Conservation (phyloP, 345 rosid species). For the Hevea brasiliensis region DNA sequence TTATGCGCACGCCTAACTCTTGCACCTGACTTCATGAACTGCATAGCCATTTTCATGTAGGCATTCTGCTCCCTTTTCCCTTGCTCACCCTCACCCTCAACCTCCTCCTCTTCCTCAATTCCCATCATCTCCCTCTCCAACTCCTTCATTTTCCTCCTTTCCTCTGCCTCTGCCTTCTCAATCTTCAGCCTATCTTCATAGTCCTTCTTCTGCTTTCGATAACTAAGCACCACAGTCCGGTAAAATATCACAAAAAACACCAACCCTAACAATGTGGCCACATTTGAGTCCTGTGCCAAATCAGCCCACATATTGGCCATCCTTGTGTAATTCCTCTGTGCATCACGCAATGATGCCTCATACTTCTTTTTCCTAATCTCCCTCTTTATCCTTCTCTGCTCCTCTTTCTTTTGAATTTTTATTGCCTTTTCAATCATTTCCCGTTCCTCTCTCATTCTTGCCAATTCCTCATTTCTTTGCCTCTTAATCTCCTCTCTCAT, state of each 20-base stretch:
- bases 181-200: conserved; percentile 90
- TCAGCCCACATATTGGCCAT: conserved; percentile 65
- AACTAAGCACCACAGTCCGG: conserved; percentile 73
- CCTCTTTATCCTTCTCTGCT: conserved; percentile 54
- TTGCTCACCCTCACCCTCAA: conserved; percentile 45
- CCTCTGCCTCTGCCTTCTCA: conserved; percentile 91
- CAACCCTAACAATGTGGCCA: conserved; percentile 63
- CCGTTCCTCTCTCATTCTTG: conserved; percentile 55
- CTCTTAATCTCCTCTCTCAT: conserved; percentile 66
- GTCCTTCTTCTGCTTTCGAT: conserved; percentile 84
- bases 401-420: conserved; percentile 58
- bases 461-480: conserved; percentile 57
- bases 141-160: conserved; percentile 81
- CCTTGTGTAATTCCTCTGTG: conserved; percentile 45
- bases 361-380: conserved; percentile 56
- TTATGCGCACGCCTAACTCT: conserved; percentile 68
- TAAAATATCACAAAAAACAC: conserved; percentile 80
- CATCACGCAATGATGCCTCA: conserved; percentile 64
- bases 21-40: conserved; percentile 98
- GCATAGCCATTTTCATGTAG: conserved; percentile 73
- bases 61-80: conserved; percentile 69
- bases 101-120: conserved; percentile 48
- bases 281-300: conserved; percentile 65
- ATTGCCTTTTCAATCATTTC: conserved; percentile 67
- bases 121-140: conserved; percentile 82